These are phyloP conservation scores for Alternaria longipes DNA, from an alignment of 2,329 filamentous ascomycete genomes.

Conservation along the genomic window DNA sequence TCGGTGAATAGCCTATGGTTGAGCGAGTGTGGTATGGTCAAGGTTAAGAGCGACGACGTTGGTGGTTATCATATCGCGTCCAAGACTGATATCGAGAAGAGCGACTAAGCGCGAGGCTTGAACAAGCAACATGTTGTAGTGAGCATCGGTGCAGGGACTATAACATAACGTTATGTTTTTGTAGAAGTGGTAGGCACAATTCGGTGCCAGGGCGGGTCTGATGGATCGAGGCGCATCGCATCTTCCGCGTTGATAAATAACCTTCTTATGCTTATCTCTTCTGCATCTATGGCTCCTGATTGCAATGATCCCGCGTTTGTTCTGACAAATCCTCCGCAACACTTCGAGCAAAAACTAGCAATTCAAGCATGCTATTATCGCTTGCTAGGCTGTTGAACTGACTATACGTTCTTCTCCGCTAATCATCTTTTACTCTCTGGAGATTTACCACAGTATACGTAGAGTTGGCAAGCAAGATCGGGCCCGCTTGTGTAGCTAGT, in stretches of 20 bases:
- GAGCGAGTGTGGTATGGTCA: constrained; percentile 28
- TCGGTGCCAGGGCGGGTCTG: neutral
- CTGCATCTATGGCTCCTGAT: neutral
- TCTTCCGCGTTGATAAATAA: neutral
- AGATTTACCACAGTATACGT: too few relatives aligned
- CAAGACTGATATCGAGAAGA: constrained; percentile 16
- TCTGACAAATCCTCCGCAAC: too few relatives aligned
- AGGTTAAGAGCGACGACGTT: constrained; percentile 14
- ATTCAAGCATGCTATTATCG: too few relatives aligned
- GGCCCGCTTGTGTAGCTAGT: too few relatives aligned
- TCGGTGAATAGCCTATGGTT: constrained; percentile 20
- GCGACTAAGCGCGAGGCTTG: neutral
- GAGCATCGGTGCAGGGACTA: neutral
- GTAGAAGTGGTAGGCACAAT: neutral
- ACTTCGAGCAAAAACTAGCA: too few relatives aligned
- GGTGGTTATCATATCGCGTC: constrained; percentile 25
- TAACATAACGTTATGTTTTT: neutral
- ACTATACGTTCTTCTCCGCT: too few relatives aligned
- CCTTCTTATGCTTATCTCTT: neutral
- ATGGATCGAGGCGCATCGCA: neutral
- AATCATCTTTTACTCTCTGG: too few relatives aligned
- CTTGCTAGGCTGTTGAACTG: too few relatives aligned
- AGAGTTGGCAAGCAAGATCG: too few relatives aligned
- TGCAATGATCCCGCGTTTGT: neutral
- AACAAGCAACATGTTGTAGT: neutral